Percentiles rank a stretch among this genome's conserved stretches.
Conservation (phyloP, 768 basidiomycete genomes). For the Termitomyces sp. region DNA sequence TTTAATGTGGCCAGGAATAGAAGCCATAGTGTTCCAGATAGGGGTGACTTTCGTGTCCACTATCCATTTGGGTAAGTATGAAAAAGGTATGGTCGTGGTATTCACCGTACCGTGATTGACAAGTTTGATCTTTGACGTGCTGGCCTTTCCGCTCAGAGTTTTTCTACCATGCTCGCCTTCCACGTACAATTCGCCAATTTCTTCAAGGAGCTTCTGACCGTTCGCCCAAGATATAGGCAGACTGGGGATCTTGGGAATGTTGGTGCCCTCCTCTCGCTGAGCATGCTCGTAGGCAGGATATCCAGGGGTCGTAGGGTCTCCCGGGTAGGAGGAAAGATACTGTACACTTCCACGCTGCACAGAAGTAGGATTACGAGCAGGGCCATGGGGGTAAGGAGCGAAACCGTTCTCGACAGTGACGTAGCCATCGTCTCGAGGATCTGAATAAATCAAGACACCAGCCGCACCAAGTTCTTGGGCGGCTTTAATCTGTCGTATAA, state of each 20-base stretch:
- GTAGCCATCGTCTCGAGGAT: slow-evolving; percentile 82
- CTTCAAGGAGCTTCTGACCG: slow-evolving; percentile 65
- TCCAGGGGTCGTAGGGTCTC: slow-evolving; percentile 86
- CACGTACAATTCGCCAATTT: slow-evolving; percentile 41
- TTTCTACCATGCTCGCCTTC: slow-evolving; percentile 27
- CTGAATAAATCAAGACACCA: slow-evolving; percentile 80
- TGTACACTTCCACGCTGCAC: slow-evolving; percentile 87
- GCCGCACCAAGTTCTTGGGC: slow-evolving; percentile 82
- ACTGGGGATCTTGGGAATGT: slow-evolving; percentile 76
- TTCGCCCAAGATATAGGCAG: slow-evolving; percentile 91
- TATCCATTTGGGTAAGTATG: slow-evolving; percentile 27
- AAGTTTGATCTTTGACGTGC: slow-evolving; percentile 45
- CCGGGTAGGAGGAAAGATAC: slow-evolving; percentile 63
- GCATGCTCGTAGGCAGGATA: slow-evolving; percentile 84
- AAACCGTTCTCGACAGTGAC: slow-evolving; percentile 79
- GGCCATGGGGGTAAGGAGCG: slow-evolving; percentile 77
- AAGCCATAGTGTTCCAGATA: slow-evolving; percentile 87
- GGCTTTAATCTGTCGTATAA: slow-evolving; percentile 59
- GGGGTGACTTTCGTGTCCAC: slow-evolving; percentile 81
- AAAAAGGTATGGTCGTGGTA: neutral
- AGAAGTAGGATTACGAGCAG: slow-evolving; percentile 81
- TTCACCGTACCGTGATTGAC: slow-evolving; percentile 50
- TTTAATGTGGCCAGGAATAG: slow-evolving; percentile 78
- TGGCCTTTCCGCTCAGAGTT: slow-evolving; percentile 48
- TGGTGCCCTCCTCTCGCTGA: slow-evolving; percentile 56